These are phyloP conservation scores for Noccaea bulbosa DNA, from an alignment of 345 rosid species.

Conservation along the genomic window DNA sequence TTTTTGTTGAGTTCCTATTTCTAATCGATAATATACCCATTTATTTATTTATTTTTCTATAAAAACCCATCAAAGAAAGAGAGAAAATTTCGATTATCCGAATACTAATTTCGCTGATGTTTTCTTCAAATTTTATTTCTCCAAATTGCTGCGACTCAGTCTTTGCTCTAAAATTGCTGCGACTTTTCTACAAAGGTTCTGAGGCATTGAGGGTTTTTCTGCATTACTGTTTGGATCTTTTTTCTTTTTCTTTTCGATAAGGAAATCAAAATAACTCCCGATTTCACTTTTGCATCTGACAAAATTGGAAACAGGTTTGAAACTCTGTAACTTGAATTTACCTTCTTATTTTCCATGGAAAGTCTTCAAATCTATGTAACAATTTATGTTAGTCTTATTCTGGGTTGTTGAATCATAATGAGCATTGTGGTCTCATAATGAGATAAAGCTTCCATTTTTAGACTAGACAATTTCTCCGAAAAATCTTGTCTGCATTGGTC, in stretches of 20 bases:
- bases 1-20: slow-evolving; percentile 1
- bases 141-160: slow-evolving; percentile 20
- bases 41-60: not conserved
- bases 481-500: slow-evolving; percentile 28
- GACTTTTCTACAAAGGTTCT: not conserved
- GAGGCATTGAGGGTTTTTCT: slow-evolving; percentile 28
- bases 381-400: slow-evolving; percentile 7
- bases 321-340: slow-evolving; percentile 24
- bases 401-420: not conserved
- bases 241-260: not conserved
- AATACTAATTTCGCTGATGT: not conserved
- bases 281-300: slow-evolving; percentile 21
- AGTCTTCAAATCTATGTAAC: not conserved
- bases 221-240: slow-evolving; percentile 1
- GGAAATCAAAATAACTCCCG: not conserved
- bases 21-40: not conserved
- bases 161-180: slow-evolving; percentile 3
- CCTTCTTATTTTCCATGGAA: slow-evolving; percentile 11
- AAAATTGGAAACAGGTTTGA: slow-evolving; percentile 11
- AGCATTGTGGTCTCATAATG: not conserved
- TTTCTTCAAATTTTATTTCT: not conserved
- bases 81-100: not conserved
- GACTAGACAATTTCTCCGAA: slow-evolving; percentile 28
- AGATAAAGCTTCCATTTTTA: slow-evolving; percentile 9
- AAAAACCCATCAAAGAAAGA: slow-evolving; percentile 4